phyloP scores from a whole-genome alignment of 192 early-diverging fungal species.

The Podochytrium sp. region DNA sequence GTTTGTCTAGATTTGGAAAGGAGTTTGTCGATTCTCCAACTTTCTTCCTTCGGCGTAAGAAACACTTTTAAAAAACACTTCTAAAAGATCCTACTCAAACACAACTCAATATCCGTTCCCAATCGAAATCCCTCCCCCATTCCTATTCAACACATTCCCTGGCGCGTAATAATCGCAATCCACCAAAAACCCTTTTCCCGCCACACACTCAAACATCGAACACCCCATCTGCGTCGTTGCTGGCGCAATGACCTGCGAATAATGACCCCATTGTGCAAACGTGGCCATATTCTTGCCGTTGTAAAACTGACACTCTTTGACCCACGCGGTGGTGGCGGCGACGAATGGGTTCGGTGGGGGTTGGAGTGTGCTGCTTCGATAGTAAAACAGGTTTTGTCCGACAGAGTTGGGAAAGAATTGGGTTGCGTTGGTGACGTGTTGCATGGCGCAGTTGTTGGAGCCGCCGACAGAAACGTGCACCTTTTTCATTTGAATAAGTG shows the following conservation, averaged over 20 bases:
- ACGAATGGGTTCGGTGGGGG: neutral
- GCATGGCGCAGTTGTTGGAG: neutral
- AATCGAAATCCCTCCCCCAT: neutral
- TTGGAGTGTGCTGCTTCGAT: neutral
- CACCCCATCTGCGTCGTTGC: neutral
- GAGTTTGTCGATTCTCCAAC: no score
- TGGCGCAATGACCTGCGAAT: conserved; percentile 21
- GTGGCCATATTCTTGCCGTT: conserved; percentile 1
- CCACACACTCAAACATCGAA: neutral
- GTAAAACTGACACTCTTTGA: conserved; percentile 7
- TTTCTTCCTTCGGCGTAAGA: no score
- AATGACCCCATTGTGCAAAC: conserved; percentile 16
- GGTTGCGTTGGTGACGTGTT: conserved; percentile 1
- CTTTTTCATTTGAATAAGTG: neutral
- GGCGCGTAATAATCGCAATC: conserved; percentile 14
- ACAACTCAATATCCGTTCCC: conserved; percentile 12
- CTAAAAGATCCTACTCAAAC: no score
- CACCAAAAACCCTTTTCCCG: neutral
- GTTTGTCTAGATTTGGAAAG: no score
- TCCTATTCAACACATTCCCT: neutral
- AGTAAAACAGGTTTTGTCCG: conserved; percentile 15
- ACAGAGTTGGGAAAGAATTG: neutral
- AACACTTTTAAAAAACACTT: no score
- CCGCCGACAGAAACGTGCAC: neutral
- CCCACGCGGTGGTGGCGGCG: neutral